Evolutionary conservation across 768 basidiomycete species (phyloP).

Genomic region (Termitomyces sp.): DNA sequence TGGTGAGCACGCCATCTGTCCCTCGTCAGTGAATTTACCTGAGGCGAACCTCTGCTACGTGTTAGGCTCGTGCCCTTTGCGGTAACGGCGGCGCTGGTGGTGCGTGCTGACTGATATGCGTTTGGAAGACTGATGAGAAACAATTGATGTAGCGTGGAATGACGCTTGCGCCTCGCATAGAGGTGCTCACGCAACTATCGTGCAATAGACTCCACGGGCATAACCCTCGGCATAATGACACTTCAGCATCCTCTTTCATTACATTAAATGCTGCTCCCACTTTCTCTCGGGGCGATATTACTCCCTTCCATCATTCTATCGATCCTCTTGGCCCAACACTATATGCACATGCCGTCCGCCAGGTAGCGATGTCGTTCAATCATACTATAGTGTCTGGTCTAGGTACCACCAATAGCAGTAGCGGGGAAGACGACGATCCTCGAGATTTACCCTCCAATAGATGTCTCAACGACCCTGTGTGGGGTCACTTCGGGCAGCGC

Average conservation of each 20-base stretch:
- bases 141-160: slow-evolving; percentile 60
- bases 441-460: slow-evolving; percentile 28
- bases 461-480: slow-evolving; percentile 50
- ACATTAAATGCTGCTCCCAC: slow-evolving; percentile 2
- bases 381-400: slow-evolving; percentile 4
- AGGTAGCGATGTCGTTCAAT: background rate
- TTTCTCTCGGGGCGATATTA: slow-evolving; percentile 6
- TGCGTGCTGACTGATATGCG: slow-evolving; percentile 30
- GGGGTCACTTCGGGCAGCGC: slow-evolving; percentile 80
- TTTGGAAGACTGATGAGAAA: slow-evolving; percentile 6
- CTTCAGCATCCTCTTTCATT: slow-evolving; percentile 14
- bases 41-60: background rate
- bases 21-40: background rate
- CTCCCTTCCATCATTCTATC: slow-evolving; percentile 22
- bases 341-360: slow-evolving; percentile 11
- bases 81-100: slow-evolving; percentile 56
- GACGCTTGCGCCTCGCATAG: slow-evolving; percentile 76
- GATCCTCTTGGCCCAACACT: slow-evolving; percentile 27
- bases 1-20: slow-evolving; percentile 27
- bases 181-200: slow-evolving; percentile 74
- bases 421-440: slow-evolving; percentile 28
- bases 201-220: slow-evolving; percentile 50
- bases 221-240: slow-evolving; percentile 34
- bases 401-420: slow-evolving; percentile 10
- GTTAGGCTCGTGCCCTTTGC: slow-evolving; percentile 77